Conservation (phyloP, 106 monocot species). For the Agapanthus africanus region DNA sequence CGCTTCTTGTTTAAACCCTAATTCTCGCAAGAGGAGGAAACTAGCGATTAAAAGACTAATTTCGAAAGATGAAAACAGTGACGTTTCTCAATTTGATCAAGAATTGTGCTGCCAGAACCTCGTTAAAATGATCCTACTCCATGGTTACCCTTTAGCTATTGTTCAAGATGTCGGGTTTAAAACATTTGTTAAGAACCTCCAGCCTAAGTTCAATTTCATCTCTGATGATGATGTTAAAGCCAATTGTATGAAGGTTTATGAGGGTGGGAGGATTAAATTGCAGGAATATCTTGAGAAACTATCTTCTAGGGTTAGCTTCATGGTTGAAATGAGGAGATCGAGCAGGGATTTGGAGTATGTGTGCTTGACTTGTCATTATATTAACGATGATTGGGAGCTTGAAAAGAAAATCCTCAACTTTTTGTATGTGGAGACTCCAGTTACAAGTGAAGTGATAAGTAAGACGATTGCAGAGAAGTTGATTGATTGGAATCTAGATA, state of each 20-base stretch:
- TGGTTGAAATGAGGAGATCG: constrained; percentile 45
- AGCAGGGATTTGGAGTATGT: constrained; percentile 27
- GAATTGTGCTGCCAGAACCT: constrained; percentile 46
- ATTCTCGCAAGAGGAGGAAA: constrained; percentile 35
- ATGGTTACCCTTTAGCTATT: constrained; percentile 52
- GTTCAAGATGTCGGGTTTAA: constrained; percentile 49
- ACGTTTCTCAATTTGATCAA: constrained; percentile 30
- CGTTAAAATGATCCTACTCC: constrained; percentile 47
- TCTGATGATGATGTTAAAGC: constrained; percentile 30
- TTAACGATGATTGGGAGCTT: constrained; percentile 56
- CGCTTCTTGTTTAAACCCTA: constrained; percentile 33
- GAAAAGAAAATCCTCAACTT: constrained; percentile 48
- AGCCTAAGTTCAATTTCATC: constrained; percentile 46
- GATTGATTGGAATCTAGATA: constrained; percentile 43
- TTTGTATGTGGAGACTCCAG: constrained; percentile 24
- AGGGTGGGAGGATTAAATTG: constrained; percentile 27
- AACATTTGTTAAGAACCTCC: constrained; percentile 50
- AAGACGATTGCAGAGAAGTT: constrained; percentile 34
- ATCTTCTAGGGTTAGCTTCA: constrained; percentile 31
- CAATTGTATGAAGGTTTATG: constrained; percentile 52
- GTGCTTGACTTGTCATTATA: constrained; percentile 54
- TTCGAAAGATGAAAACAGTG: constrained; percentile 9
- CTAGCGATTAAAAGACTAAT: constrained; percentile 26
- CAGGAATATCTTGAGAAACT: constrained; percentile 35
- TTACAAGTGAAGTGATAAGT: constrained; percentile 17